Evolutionary conservation across 1,139 yeast genomes (phyloP), one percentile per base, ranked within the genome.

Genomic region (Suhomyces guaymorum): DNA sequence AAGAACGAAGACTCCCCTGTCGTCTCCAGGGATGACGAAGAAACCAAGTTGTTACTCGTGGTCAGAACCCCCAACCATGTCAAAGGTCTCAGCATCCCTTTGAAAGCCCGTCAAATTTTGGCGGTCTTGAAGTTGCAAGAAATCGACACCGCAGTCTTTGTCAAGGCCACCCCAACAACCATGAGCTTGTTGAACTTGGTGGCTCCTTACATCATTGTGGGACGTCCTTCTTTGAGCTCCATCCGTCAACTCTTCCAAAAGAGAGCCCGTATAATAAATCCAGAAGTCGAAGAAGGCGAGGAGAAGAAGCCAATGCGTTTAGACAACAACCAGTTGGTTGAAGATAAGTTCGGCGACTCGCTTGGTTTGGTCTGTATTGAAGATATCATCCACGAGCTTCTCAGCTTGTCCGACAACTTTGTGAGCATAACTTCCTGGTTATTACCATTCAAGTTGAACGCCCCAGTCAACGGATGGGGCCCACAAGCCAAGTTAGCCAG

Each of bases 341-440:
- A 84, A 63, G 89, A 83, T 50, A 66, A 70, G 53, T 70, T 84
- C 43, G 90, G 86, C 20, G 69, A 64, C 30, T 79, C 78, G 24
- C 63, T 69, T 38, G 92, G 92, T 12, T 67, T 82, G 44, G 78
- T 84, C 46, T 84, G 95, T 75, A 74, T 82, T 26, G 94, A 84
- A 62, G 95, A 84, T 59, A 69, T 84, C 40, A 75, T 84, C 38
- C 87, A 81, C 54, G 92, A 84, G 59, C 69, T 84, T 38, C 71
- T 68, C 24, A 59, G 78, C 13, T 54, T 82, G 48, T 83, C 88
- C 16, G 85, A 78, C 22, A 65, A 73, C 45, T 84, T 84, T 63
- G 75, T 79, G 47, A 59, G 61, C 21, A 77, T 80, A 41, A 68
- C 74, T 41, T 66, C 68, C 46, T 84, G 88, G 74, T 60, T 84